Evolutionary conservation across 305 asterid genomes (phyloP), one percentile per base, ranked within the genome.

Genomic region (Fraxinus albicans): DNA sequence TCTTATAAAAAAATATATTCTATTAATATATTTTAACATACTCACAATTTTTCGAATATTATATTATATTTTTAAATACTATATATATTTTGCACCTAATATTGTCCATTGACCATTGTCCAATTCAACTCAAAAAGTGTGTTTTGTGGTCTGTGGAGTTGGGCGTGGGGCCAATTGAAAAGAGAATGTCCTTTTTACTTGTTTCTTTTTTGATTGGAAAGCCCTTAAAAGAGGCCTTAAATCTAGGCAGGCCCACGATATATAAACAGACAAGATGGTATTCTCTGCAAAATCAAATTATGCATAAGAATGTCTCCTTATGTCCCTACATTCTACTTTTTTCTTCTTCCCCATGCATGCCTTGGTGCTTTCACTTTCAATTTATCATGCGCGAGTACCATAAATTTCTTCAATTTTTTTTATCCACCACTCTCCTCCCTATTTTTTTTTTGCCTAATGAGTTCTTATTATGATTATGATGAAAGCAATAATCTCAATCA

Each of bases 241-340:
- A 55, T 53, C 38, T 40, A 72, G 81, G 88, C 84, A 80, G 81
- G 88, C 84, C 88, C 88, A 86, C 86, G 73, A 38, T 13, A 23
- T 75, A 53, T 21, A 81, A 82, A 67, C 75, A 65, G 93, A 90
- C 93, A 85, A 83, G 84, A 80, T 77, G 90, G 84, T 77, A 27
- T 42, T 84, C 78, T 33, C 36, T 7, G 36, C 33, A 69, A 69
- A 82, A 82, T 79, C 81, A 36, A 83, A 82, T 72, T 74, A 76
- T 73, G 29, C 67, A 35, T 13, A 82, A 77, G 77, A 31, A 86
- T 76, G 92, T 90, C 88, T 73, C 89, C 93, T 81, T 84, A 80
- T 82, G 82, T 82, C 89, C 93, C 94, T 85, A 91, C 95, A 93
- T 44, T 23, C 60, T 5, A 53, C 85, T 86, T 87, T 90, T 89